These are phyloP conservation scores for Sarocladium strictum DNA, from an alignment of 2,329 filamentous ascomycete species.

Conservation along the genomic window DNA sequence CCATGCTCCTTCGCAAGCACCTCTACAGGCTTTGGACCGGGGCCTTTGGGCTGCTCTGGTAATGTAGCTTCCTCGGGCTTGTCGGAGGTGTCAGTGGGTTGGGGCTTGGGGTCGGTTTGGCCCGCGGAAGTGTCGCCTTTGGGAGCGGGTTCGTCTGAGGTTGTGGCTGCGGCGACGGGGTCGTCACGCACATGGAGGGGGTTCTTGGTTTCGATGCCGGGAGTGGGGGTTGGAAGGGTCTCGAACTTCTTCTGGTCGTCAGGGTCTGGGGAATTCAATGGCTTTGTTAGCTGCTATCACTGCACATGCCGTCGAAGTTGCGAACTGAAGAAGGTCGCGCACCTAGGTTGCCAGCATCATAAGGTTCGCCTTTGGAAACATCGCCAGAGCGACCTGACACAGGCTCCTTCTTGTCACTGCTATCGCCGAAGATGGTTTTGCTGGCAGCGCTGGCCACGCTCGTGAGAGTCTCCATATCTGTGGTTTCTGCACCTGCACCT, in stretches of 20 bases:
- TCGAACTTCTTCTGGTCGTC: constrained; percentile 14
- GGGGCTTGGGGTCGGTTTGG: constrained; percentile 34
- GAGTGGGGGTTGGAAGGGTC: neutral
- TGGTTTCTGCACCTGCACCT: neutral
- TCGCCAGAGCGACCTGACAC: constrained; percentile 64
- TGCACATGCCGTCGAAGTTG: neutral
- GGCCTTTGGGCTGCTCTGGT: constrained; percentile 28
- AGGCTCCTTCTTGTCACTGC: constrained; percentile 51
- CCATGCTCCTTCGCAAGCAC: constrained; percentile 27
- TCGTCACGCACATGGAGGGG: constrained; percentile 3
- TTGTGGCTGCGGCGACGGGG: constrained; percentile 14
- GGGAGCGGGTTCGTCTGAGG: constrained; percentile 13
- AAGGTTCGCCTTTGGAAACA: constrained; percentile 65
- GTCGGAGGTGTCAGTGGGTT: constrained; percentile 25
- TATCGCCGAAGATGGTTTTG: constrained; percentile 38
- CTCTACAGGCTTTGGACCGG: constrained; percentile 37
- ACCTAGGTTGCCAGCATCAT: constrained; percentile 71
- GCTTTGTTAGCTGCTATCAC: neutral
- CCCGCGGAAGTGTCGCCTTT: constrained; percentile 17
- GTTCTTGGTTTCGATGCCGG: constrained; percentile 6
- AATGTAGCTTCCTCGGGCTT: constrained; percentile 19
- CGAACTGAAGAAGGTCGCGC: constrained; percentile 17
- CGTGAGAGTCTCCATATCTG: constrained; percentile 58
- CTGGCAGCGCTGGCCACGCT: constrained; percentile 39
- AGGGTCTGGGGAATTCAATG: constrained; percentile 1